Percentiles rank a stretch among this genome's conserved stretches.
Conservation (phyloP, 768 basidiomycete genomes). For the Lactarius akahatsu region DNA sequence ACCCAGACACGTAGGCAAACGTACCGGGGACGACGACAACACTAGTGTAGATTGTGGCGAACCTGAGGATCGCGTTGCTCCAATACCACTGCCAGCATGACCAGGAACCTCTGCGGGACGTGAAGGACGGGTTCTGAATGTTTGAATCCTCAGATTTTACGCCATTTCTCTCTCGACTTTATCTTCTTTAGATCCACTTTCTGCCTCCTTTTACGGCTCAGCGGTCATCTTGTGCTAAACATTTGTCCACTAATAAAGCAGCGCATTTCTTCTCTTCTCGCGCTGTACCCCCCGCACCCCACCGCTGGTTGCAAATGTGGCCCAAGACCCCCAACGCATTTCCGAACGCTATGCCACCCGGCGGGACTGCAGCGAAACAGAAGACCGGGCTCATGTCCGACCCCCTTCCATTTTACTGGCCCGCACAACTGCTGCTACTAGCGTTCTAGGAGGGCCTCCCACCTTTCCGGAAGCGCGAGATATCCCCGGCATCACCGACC, state of each 20-base stretch:
- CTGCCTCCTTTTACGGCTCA: too few relatives aligned
- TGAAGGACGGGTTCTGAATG: too few relatives aligned
- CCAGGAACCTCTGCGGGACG: neutral
- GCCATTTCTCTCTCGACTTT: too few relatives aligned
- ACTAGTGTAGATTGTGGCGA: neutral
- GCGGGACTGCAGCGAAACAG: neutral
- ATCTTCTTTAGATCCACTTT: too few relatives aligned
- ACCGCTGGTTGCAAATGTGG: slow-evolving; percentile 64
- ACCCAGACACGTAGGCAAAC: slow-evolving; percentile 12
- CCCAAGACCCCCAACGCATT: slow-evolving; percentile 36
- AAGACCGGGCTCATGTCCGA: slow-evolving; percentile 33
- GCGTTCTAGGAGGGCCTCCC: slow-evolving; percentile 53
- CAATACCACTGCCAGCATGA: too few relatives aligned
- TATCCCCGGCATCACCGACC: neutral
- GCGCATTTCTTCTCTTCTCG: too few relatives aligned
- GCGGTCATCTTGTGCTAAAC: too few relatives aligned
- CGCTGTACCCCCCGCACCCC: slow-evolving; percentile 31
- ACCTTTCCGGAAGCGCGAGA: slow-evolving; percentile 39
- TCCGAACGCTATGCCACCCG: slow-evolving; percentile 20
- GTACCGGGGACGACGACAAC: too few relatives aligned
- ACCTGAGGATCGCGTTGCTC: too few relatives aligned
- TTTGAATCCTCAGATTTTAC: too few relatives aligned
- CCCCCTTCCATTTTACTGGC: slow-evolving; percentile 62
- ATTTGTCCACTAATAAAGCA: too few relatives aligned
- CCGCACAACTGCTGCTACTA: slow-evolving; percentile 53